A percentile compares a stretch with the other conserved stretches of the same genome.
Conservation (phyloP, 225 moss, liverwort and hornwort species). For the Polytrichum formosum region DNA sequence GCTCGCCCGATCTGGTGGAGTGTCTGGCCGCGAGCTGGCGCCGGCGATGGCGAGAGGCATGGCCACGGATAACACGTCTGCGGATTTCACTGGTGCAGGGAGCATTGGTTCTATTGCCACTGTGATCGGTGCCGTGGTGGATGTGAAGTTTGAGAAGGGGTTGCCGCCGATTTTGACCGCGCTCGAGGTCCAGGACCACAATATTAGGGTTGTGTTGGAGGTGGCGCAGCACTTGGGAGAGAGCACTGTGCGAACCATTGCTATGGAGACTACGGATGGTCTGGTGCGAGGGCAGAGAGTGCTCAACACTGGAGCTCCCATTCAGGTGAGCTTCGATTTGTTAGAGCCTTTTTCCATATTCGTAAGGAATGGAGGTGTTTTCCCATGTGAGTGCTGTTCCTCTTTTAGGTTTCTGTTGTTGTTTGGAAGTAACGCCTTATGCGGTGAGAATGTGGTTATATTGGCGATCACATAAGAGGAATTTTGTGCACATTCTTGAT, state of each 20-base stretch:
- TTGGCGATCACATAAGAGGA: neutral
- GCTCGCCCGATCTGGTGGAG: slow-evolving; percentile 34
- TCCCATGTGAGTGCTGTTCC: neutral
- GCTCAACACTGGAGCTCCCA: slow-evolving; percentile 86
- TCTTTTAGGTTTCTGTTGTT: neutral
- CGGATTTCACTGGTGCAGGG: slow-evolving; percentile 75
- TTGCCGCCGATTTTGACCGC: slow-evolving; percentile 85
- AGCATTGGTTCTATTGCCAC: slow-evolving; percentile 70
- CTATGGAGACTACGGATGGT: slow-evolving; percentile 95
- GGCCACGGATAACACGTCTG: slow-evolving; percentile 44
- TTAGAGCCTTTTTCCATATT: neutral
- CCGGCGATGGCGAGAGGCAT: slow-evolving; percentile 26
- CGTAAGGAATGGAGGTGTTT: neutral
- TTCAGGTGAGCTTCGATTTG: slow-evolving; percentile 52
- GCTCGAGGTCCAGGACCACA: slow-evolving; percentile 86
- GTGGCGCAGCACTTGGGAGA: slow-evolving; percentile 98
- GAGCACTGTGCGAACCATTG: slow-evolving; percentile 87
- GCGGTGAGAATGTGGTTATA: neutral
- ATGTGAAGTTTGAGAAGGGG: slow-evolving; percentile 94
- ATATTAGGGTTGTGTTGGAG: slow-evolving; percentile 78
- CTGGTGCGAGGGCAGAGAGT: slow-evolving; percentile 94
- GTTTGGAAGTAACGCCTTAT: neutral
- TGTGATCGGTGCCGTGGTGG: slow-evolving; percentile 94
- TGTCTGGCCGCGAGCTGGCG: slow-evolving; percentile 33
- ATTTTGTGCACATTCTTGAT: neutral